Conservation (phyloP, 2,329 filamentous ascomycete species). For the Ophiosphaerella korrae region DNA sequence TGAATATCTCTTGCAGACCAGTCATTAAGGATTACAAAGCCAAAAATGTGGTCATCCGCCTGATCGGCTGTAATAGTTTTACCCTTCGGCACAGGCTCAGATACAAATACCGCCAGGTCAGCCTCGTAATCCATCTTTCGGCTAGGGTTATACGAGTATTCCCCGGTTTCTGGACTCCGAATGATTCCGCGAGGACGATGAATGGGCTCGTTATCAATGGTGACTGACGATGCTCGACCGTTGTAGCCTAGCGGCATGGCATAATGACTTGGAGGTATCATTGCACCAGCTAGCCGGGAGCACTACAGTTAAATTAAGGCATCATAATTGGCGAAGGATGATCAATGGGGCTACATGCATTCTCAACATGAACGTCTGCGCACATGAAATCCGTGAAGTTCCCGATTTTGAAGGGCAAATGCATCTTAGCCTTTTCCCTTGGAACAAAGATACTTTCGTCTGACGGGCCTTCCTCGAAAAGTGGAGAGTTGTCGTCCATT, state of each 20-base stretch:
- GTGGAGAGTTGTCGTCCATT: background rate
- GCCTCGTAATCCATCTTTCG: constrained; percentile 49
- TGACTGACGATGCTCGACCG: background rate
- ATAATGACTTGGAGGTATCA: background rate
- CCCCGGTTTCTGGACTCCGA: background rate
- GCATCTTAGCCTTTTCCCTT: constrained; percentile 51
- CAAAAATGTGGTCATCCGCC: constrained; percentile 61
- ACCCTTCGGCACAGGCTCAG: constrained; percentile 44
- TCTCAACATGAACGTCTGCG: constrained; percentile 57
- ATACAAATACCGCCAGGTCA: constrained; percentile 52
- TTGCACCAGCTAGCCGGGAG: background rate
- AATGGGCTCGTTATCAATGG: background rate
- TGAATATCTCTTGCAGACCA: constrained; percentile 66
- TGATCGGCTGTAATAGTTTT: constrained; percentile 42
- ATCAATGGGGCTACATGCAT: constrained; percentile 38
- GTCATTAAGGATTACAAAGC: constrained; percentile 64
- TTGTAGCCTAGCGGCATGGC: background rate
- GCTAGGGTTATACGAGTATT: background rate
- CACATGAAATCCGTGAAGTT: constrained; percentile 63
- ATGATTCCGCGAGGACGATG: background rate
- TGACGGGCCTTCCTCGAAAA: background rate
- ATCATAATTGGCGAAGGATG: too few relatives aligned
- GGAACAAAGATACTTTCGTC: constrained; percentile 5
- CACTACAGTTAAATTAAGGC: too few relatives aligned
- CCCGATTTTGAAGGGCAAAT: constrained; percentile 59